Evolutionary conservation across 257 asterid genomes (phyloP), one percentile per base, ranked within the genome.

Genomic region (Agastache rugosa): DNA sequence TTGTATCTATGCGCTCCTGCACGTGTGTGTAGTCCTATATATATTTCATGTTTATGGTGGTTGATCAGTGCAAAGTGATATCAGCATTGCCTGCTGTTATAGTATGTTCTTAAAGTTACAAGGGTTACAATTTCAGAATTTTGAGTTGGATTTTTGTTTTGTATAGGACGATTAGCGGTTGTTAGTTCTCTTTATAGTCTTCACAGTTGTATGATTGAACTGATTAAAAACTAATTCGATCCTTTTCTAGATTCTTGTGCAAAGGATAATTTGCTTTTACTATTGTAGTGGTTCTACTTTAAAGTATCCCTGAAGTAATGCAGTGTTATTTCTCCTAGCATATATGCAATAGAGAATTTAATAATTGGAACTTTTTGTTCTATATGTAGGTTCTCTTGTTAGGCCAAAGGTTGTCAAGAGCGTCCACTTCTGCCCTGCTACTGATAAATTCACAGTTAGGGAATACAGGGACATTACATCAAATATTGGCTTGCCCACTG

Each of bases 381-480:
- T 29, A 29, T 8, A 2, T 69, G 68, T 73, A 93, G 98, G 97
- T 88, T 93, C 98, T 75, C 97, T 93, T 80, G 98, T 93, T 71
- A 88, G 98, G 90, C 97, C 98, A 72, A 93, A 93, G 87, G 98
- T 93, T 80, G 97, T 93, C 73, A 93, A 93, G 85, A 93, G 97
- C 34, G 97, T 91, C 72, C 98, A 91, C 76, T 93, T 90, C 85
- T 91, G 98, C 81, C 95, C 97, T 25, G 78, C 74, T 44, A 93
- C 98, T 14, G 88, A 75, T 61, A 83, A 81, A 81, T 90, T 93
- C 83, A 91, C 88, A 27, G 78, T 86, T 45, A 87, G 97, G 74
- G 98, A 93, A 58, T 93, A 93, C 76, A 84, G 97, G 81, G 98
- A 93, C 79, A 91, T 90, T 53, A 90, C 98, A 50, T 93, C 98